Conservation (phyloP, 2,329 filamentous ascomycete genomes). For the Calonectria crousiana region DNA sequence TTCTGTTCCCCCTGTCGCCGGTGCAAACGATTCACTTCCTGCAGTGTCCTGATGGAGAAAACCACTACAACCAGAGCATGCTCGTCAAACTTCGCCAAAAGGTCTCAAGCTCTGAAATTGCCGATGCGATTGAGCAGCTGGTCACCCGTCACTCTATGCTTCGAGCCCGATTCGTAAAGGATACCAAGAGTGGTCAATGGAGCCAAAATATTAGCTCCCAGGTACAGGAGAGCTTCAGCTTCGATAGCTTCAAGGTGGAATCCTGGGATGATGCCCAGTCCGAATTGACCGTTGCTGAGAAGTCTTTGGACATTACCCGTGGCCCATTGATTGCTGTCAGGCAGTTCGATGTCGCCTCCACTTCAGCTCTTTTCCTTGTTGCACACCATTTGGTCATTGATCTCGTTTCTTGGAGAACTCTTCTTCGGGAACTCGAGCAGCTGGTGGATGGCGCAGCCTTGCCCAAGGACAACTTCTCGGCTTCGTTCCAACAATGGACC, state of each 20-base stretch:
- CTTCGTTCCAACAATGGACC: conserved; percentile 37
- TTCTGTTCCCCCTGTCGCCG: not conserved
- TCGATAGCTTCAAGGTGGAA: conserved; percentile 2
- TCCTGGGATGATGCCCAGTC: not conserved
- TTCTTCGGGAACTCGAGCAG: conserved; percentile 48
- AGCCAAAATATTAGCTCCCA: conserved; percentile 26
- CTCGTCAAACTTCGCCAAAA: conserved; percentile 25
- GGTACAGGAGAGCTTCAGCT: conserved; percentile 21
- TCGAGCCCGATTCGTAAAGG: conserved; percentile 27
- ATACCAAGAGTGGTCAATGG: conserved; percentile 3
- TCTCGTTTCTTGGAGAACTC: conserved; percentile 60
- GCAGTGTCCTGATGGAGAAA: conserved; percentile 22
- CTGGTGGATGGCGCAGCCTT: conserved; percentile 25
- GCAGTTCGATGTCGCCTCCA: conserved; percentile 21
- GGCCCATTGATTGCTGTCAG: conserved; percentile 31
- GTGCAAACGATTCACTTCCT: conserved; percentile 1
- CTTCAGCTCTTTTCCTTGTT: conserved; percentile 48
- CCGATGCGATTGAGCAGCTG: conserved; percentile 22
- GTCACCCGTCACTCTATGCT: conserved; percentile 35
- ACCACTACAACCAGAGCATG: conserved; percentile 40
- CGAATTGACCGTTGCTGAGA: conserved; percentile 24
- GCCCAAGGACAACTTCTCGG: not conserved
- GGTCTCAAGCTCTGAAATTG: conserved; percentile 7
- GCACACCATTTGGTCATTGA: conserved; percentile 57
- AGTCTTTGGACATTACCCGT: conserved; percentile 8